Evolutionary conservation across 106 monocot species (phyloP), one percentile per base, ranked within the genome.

Genomic region (Dactylorhiza incarnata): DNA sequence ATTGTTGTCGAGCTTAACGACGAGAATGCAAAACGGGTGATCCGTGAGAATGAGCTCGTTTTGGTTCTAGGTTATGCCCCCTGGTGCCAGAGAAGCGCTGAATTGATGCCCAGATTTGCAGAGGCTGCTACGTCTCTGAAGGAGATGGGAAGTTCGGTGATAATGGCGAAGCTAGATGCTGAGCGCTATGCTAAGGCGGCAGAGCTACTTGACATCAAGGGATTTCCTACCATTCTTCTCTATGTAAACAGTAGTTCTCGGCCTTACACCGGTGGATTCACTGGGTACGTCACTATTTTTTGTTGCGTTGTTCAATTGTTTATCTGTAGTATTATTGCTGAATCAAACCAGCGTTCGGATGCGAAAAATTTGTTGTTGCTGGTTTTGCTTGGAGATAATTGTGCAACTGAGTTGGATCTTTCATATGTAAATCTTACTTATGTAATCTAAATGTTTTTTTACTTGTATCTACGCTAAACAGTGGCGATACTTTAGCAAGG

Each of bases 81-180:
- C 2, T 99, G 99, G 94, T 89, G 88, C 75, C 83, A 81, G 19
- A 77, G 88, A 76, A 94, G 94, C 63, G 94, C 99, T 24, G 89
- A 91, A 86, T 83, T 99, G 47, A 99, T 99, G 94, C 99, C 94
- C 23, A 75, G 85, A 25, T 99, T 90, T 49, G 91, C 89, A 12
- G 89, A 92, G 85, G 94, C 99, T 10, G 91, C 94, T 2, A 78
- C 74, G 75, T 69, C 49, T 26, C 80, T 99, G 26, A 86, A 77
- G 66, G 91, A 84, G 78, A 85, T 86, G 85, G 88, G 88, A 1
- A 85, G 89, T 74, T 16, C 46, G 46, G 68, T 99, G n/a, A 63
- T 90, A 62, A 66, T 90, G 86, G 94, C 94, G 26, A 99, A 99
- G 86, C 77, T 99, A 12, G 99, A 99, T 63, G 89, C 86, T 15